A percentile compares a stretch with the other conserved stretches of the same genome.
phyloP scores from a whole-genome alignment of 208 protist genomes.

The Acanthamoeba comandoni region DNA sequence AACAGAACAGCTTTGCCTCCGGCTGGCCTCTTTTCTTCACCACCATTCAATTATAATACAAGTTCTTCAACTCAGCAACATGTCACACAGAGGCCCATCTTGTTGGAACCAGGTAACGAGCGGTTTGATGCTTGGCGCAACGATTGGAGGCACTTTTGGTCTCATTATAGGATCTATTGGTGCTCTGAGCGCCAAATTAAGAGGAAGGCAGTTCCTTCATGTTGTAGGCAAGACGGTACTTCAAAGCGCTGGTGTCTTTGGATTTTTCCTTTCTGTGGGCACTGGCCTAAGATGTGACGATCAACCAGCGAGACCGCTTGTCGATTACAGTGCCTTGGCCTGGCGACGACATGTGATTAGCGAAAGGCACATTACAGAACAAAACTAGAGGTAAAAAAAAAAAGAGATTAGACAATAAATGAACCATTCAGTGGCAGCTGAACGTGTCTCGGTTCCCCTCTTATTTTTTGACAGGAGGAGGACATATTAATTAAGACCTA shows the following conservation, averaged over 20 bases:
- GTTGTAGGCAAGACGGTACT: conserved; percentile 53
- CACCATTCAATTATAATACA: too few relatives aligned
- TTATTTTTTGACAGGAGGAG: too few relatives aligned
- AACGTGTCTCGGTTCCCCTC: too few relatives aligned
- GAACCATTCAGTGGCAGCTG: too few relatives aligned
- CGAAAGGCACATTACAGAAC: too few relatives aligned
- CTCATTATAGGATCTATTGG: conserved; percentile 49
- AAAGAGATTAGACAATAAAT: too few relatives aligned
- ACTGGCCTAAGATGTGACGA: conserved; percentile 39
- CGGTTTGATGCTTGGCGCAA: conserved; percentile 43
- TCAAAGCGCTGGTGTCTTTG: conserved; percentile 54
- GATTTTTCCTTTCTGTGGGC: conserved; percentile 56
- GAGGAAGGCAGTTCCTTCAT: conserved; percentile 44
- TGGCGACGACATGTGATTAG: too few relatives aligned
- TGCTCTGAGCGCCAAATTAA: conserved; percentile 30
- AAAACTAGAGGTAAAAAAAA: too few relatives aligned
- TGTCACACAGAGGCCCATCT: conserved; percentile 2
- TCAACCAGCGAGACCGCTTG: background rate
- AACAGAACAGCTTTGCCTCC: too few relatives aligned
- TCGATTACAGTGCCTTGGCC: background rate
- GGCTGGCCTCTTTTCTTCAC: too few relatives aligned
- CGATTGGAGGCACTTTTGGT: conserved; percentile 39
- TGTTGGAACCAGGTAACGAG: conserved; percentile 22
- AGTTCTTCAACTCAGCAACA: too few relatives aligned
- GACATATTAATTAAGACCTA: too few relatives aligned